These are phyloP conservation scores for Suhomyces kunorum DNA, from an alignment of 1,139 yeast species.

Conservation along the genomic window DNA sequence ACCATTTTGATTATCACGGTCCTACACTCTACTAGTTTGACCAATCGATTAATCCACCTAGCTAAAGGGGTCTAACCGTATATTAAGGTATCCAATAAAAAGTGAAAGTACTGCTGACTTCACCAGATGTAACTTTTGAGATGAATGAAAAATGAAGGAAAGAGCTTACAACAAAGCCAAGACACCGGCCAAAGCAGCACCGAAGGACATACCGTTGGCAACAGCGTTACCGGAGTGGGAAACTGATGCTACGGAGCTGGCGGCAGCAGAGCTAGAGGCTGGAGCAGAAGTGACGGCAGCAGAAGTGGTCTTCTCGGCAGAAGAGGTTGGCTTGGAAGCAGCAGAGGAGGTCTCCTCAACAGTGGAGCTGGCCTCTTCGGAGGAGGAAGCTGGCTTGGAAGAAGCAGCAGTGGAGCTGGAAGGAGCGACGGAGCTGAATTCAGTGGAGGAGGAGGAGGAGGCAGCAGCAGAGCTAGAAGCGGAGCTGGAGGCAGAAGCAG, in stretches of 20 bases:
- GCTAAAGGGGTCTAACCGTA: conserved; percentile 1
- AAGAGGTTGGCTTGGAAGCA: conserved; percentile 7
- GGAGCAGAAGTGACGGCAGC: conserved; percentile 10
- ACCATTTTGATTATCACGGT: no score
- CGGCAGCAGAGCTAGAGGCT: conserved; percentile 10
- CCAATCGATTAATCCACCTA: no score
- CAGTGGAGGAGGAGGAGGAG: conserved; percentile 15
- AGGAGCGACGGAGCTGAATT: conserved; percentile 17
- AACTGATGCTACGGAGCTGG: conserved; percentile 1
- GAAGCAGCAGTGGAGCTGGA: conserved; percentile 16
- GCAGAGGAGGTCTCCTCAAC: conserved; percentile 9
- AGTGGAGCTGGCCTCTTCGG: conserved; percentile 10
- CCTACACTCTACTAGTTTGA: no score
- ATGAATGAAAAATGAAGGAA: conserved; percentile 3
- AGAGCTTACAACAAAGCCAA: conserved; percentile 22
- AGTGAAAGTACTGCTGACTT: conserved; percentile 4
- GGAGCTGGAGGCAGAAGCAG: conserved; percentile 20
- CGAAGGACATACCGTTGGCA: conserved; percentile 15
- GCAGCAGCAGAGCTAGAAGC: conserved; percentile 17
- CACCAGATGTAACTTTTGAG: conserved; percentile 3
- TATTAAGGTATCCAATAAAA: conserved; percentile 10
- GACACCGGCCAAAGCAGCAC: conserved; percentile 24
- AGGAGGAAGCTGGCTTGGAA: conserved; percentile 13
- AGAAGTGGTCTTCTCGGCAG: conserved; percentile 9
- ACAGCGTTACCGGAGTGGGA: conserved; percentile 2